Base-by-base conservation (phyloP, 805 yeast genomes). In the Jamesozyma hellenica region DNA sequence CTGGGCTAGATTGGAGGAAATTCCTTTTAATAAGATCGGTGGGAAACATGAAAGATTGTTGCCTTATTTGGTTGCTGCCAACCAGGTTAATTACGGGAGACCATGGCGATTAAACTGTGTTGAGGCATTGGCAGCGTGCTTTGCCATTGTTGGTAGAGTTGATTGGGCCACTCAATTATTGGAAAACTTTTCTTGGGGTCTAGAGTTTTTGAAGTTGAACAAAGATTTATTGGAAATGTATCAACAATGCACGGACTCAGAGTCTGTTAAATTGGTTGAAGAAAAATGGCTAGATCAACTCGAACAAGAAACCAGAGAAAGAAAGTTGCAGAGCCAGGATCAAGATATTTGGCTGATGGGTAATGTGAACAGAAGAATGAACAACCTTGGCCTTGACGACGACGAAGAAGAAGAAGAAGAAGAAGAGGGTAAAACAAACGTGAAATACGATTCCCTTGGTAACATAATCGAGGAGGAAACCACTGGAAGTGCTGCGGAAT, bases 31-130 rank as follows among this genome's bases (percentile, higher is more conserved):
- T 44, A 85, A 83, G 54, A 87, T 92, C 42, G 97, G 97, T 4
- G 97, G 97, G 4, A 77, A 75, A 44, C 71, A 85, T 52, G 95
- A 90, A 55, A 68, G 98, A 35, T 66, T 92, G 10, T 42, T 92
- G 42, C 98, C 98, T 0, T 92, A 90, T 52, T 65, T 92, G 35
- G 87, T 92, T 9, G 97, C 97, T 4, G 95, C 97, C 0, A 92
- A 92, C 57, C 94, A 95, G 25, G 97, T 94, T 7, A 92, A 92
- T 60, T 92, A 92, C 53, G 98, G 98, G 4, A 72, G 82, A 51
- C 96, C 98, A 0, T 88, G 96, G 97, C 74, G 79, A 51, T 66
- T 92, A 42, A 92, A 92, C 61, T 92, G 98, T 61, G 98, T 86
- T 5, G 98, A 92, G 58, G 98, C 98, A 0, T 65, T 92, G 30